These are phyloP conservation scores for Geranium brycei DNA, from an alignment of 345 rosid species.

Conservation along the genomic window DNA sequence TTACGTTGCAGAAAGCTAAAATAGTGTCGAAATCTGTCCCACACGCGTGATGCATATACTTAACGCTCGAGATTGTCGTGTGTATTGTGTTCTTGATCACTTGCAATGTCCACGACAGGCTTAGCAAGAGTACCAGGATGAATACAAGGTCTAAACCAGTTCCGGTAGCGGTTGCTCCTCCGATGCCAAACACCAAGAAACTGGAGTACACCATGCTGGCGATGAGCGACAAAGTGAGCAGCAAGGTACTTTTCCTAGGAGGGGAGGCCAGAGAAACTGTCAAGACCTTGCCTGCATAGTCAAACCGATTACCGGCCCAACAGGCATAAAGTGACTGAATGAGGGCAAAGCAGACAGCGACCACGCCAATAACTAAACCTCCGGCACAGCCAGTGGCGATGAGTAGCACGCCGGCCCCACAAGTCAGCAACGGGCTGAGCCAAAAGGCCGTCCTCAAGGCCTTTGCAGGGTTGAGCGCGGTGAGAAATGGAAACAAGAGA, in stretches of 20 bases:
- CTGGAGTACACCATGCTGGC: conserved; percentile 29
- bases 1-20: conserved; percentile 29
- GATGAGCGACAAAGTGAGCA: conserved; percentile 23
- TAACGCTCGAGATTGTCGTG: conserved; percentile 46
- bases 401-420: conserved; percentile 45
- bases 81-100: conserved; percentile 48
- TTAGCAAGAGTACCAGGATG: conserved; percentile 39
- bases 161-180: conserved; percentile 58
- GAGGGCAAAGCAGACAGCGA: conserved; percentile 30
- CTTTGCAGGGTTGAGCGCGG: conserved; percentile 29
- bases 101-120: conserved; percentile 71
- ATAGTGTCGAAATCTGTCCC: conserved; percentile 32
- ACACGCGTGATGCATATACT: conserved; percentile 33
- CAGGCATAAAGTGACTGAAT: conserved; percentile 51
- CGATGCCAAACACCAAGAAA: conserved; percentile 61
- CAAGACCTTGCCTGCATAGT: conserved; percentile 40
- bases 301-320: conserved; percentile 56
- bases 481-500: conserved; percentile 41
- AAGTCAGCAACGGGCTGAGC: conserved; percentile 49
- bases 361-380: conserved; percentile 35
- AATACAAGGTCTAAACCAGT: conserved; percentile 36
- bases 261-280: conserved; percentile 36
- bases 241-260: conserved; percentile 25
- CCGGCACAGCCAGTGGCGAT: conserved; percentile 33
- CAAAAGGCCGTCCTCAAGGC: conserved; percentile 57